Base-by-base conservation (phyloP, 225 moss, liverwort and hornwort species). In the Sphagnum contortum region DNA sequence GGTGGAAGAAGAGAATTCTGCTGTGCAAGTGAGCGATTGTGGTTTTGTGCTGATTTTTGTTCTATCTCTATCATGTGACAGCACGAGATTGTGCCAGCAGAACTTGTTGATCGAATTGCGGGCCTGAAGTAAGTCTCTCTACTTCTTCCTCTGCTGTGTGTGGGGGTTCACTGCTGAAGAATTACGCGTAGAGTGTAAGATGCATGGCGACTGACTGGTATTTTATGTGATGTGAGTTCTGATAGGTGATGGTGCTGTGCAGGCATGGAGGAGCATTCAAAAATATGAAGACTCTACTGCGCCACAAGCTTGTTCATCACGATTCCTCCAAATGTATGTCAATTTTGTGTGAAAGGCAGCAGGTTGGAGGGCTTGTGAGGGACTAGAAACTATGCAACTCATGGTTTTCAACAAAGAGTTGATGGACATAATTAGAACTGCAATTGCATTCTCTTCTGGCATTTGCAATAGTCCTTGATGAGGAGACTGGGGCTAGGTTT, bases 201-300 rank as follows among this genome's bases (percentile, higher is more conserved):
- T 29, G 29, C 29, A 29, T 29, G 29, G 29, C 29, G 1, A 29
- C 29, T 29, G 29, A 29, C 64, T 14, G 50, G 49, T 51, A 9
- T 64, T 6, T 10, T 10, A 11, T 50, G 64, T 45, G 61, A 62
- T 48, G 63, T 52, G 52, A 5, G 7, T 52, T 52, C 52, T 52
- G 52, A 52, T 52, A 52, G 52, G 7, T 9, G 52, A 9, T 52
- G 52, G 47, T 45, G 8, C 13, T 12, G 62, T 68, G 71, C 84
- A 96, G 95, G 76, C 90, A 92, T 84, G 96, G 96, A 49, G 96
- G 92, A 66, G 90, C 92, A 48, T 92, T 88, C 73, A 96, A 96
- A 70, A 96, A 96, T 62, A 90, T 96, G 90, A 96, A 85, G 81
- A 88, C 95, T 4, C 75, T 96, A 62, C 64, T 96, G 66, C 80